Conservation (phyloP, 73 alveolate species). For the Paramecium sexaurelia region DNA sequence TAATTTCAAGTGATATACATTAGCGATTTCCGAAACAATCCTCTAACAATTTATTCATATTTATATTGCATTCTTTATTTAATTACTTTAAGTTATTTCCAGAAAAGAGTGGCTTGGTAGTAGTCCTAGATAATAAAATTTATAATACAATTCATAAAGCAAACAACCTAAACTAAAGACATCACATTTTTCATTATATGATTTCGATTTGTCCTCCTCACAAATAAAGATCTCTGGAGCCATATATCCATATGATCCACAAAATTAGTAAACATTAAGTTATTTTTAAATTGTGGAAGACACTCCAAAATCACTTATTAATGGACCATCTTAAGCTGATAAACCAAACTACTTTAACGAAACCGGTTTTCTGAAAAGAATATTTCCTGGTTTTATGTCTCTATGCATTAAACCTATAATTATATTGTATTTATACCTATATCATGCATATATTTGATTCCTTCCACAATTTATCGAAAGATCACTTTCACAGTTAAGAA, state of each 20-base stretch:
- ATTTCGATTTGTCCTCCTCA: not conserved
- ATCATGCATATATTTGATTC: constrained; percentile 9
- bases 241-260: constrained; percentile 57
- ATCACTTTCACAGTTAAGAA: constrained; percentile 13
- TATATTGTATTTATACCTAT: not conserved
- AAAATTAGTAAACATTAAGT: constrained; percentile 10
- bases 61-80: constrained; percentile 31
- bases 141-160: constrained; percentile 11
- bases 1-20: not conserved
- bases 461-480: constrained; percentile 32
- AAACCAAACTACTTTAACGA: not conserved
- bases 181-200: constrained; percentile 30
- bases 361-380: not conserved
- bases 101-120: not conserved
- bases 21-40: constrained; percentile 23
- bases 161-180: constrained; percentile 44
- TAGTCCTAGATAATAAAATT: not conserved
- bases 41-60: not conserved
- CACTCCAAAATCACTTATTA: constrained; percentile 50
- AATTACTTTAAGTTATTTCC: not conserved
- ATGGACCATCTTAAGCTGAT: not conserved
- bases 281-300: not conserved
- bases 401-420: constrained; percentile 39
- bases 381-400: constrained; percentile 33
- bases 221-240: constrained; percentile 31